Percentiles rank a stretch among this genome's conserved stretches.
Evolutionary conservation across 495 filamentous ascomycete species (phyloP).

Genomic region (Melanomma pulvis-pyrius): DNA sequence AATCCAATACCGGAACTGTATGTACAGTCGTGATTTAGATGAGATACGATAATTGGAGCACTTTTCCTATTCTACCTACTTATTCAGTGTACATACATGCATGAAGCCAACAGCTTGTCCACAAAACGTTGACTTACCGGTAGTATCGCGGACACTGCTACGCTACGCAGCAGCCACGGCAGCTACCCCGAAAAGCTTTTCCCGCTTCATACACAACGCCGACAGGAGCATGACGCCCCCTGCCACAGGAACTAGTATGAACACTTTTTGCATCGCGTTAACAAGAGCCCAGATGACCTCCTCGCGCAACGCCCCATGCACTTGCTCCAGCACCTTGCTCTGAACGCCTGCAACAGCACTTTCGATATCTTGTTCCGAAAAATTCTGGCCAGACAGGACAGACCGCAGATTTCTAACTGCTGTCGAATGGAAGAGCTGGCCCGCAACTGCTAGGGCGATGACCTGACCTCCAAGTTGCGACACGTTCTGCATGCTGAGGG

Average conservation of each 20-base stretch:
- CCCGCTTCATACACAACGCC: constrained; percentile 7
- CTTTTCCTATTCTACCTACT: not conserved
- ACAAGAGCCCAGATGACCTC: constrained; percentile 6
- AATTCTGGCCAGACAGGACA: not conserved
- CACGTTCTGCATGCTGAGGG: constrained; percentile 6
- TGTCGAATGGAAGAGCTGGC: constrained; percentile 5
- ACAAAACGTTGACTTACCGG: not conserved
- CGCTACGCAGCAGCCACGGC: constrained; percentile 13
- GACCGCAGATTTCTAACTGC: not conserved
- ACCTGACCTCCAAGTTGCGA: constrained; percentile 14
- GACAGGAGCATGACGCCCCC: not conserved
- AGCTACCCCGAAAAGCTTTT: constrained; percentile 8
- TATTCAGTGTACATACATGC: not conserved
- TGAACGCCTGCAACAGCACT: constrained; percentile 9
- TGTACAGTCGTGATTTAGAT: not conserved
- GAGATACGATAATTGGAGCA: not conserved
- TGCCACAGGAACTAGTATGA: not conserved
- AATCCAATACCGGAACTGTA: not conserved
- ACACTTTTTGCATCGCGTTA: constrained; percentile 4
- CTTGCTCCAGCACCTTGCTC: constrained; percentile 5
- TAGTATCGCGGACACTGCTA: not conserved
- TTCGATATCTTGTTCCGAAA: constrained; percentile 8
- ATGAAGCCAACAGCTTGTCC: not conserved
- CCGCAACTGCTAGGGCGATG: constrained; percentile 4
- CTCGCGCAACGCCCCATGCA: not conserved